Percentiles rank a stretch among this genome's conserved stretches.
Conservation (phyloP, 805 yeast species). For the Candida boidinii region DNA sequence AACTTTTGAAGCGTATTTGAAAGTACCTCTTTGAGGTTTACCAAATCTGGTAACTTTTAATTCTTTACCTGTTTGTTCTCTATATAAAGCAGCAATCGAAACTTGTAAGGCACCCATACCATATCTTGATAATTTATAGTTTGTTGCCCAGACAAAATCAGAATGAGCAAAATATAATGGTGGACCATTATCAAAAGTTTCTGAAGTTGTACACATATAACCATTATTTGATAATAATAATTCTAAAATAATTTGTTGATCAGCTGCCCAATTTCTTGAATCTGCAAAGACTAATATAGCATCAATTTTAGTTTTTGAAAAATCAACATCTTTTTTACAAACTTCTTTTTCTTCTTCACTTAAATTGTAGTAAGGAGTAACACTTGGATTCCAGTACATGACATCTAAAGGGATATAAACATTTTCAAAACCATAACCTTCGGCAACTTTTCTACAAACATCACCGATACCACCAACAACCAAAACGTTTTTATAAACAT, state of each 20-base stretch:
- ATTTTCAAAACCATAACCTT: constrained; percentile 73
- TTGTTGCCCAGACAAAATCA: constrained; percentile 91
- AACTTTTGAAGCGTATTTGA: constrained; percentile 74
- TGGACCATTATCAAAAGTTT: constrained; percentile 70
- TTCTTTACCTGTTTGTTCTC: constrained; percentile 78
- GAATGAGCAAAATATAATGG: constrained; percentile 83
- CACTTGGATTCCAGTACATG: constrained; percentile 80
- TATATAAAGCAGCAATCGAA: constrained; percentile 75
- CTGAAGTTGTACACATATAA: constrained; percentile 73
- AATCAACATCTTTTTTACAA: constrained; percentile 51
- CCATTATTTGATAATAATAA: constrained; percentile 70
- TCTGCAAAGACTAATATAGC: constrained; percentile 88
- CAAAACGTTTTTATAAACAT: constrained; percentile 59
- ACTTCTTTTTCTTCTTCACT: constrained; percentile 60
- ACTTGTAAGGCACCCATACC: constrained; percentile 95
- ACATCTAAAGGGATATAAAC: constrained; percentile 79
- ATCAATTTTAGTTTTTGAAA: constrained; percentile 58
- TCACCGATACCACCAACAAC: constrained; percentile 90
- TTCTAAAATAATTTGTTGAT: constrained; percentile 83
- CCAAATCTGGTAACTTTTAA: constrained; percentile 78
- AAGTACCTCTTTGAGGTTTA: constrained; percentile 84
- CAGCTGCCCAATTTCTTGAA: constrained; percentile 89
- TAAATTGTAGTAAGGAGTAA: constrained; percentile 72
- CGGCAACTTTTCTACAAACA: constrained; percentile 75
- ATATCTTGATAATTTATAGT: constrained; percentile 70